Conservation (phyloP, 805 yeast genomes). For the Yarrowia sp. region DNA sequence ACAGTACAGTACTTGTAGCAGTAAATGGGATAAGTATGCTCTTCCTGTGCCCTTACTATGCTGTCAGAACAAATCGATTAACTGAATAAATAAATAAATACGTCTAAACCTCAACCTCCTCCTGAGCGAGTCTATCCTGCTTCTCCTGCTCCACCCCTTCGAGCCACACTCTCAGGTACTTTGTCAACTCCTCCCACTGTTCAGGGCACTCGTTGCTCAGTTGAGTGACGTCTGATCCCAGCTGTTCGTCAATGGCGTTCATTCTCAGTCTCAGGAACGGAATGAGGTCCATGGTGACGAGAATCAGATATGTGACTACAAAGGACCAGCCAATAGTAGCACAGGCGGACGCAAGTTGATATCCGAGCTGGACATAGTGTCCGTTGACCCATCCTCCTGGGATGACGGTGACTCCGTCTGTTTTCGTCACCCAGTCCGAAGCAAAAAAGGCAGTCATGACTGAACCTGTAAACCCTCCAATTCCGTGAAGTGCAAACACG, state of each 20-base stretch:
- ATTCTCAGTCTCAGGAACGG: slow-evolving; percentile 86
- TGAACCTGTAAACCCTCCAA: slow-evolving; percentile 89
- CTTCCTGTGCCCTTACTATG: no score
- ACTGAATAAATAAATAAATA: slow-evolving; percentile 13
- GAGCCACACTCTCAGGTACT: slow-evolving; percentile 1
- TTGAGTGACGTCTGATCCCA: slow-evolving; percentile 88
- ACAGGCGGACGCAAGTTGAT: slow-evolving; percentile 84
- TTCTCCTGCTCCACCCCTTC: neutral
- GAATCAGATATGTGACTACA: slow-evolving; percentile 71
- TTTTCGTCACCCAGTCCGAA: slow-evolving; percentile 66
- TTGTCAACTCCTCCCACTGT: slow-evolving; percentile 39
- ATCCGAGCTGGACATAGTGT: slow-evolving; percentile 86
- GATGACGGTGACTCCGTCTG: slow-evolving; percentile 71
- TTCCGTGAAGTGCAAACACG: slow-evolving; percentile 91
- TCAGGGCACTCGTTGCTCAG: slow-evolving; percentile 83
- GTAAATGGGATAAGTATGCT: no score
- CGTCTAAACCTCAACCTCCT: neutral
- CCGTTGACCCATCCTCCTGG: slow-evolving; percentile 94
- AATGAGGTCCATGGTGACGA: slow-evolving; percentile 74
- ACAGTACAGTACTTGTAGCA: no score
- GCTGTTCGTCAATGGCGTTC: slow-evolving; percentile 85
- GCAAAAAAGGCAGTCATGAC: slow-evolving; percentile 90
- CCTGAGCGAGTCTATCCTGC: neutral
- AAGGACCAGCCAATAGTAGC: slow-evolving; percentile 85
- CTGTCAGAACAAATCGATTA: no score